Evolutionary conservation across 1,284 basidiomycete species (phyloP), one percentile per base, ranked within the genome.

Genomic region (Apiotrichum gamsii): DNA sequence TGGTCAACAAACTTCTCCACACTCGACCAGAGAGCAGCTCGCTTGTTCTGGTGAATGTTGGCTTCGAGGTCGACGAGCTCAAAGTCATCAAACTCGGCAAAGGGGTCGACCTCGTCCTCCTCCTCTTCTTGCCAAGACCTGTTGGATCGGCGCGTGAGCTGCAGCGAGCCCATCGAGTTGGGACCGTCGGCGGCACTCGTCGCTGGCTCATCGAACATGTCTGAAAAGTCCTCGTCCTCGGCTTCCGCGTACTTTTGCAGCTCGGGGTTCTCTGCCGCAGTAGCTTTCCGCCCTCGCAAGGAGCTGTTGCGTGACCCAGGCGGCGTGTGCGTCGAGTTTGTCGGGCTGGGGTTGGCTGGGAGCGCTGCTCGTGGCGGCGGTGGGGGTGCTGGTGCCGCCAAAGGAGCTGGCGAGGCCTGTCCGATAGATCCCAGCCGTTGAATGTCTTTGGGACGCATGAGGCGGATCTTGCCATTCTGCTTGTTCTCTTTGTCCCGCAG

Each of bases 51-150:
- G 52, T 88, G 82, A 8, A 95, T 75, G 58, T 94, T 93, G 1
- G 87, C 80, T 64, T 94, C 90, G 5, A 94, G 76, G 58, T 90
- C 86, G 57, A 89, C 86, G 3, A 81, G 82, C 54, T 87, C 90
- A 24, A 85, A 67, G 32, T 69, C 87, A 58, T 94, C 89, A 54
- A 94, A 90, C 84, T 93, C 90, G 1, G 91, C 90, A 62, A 96
- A 96, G 1, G 91, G 90, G 75, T 95, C 91, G 48, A 87, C 85
- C 39, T 90, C 89, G 51, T 91, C 89, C 37, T 90, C 88, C 51
- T 93, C 89, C 4, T 81, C 81, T 25, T 86, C 81, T 23, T 84
- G 84, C 88, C 88, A 93, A 19, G 88, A 89, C 67, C 82, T 84
- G 65, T 85, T 90, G 19, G 89, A 90, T 34, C 91, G 69, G 44